phyloP scores from a whole-genome alignment of 768 basidiomycete species.

The Butyriboletus loyo region DNA sequence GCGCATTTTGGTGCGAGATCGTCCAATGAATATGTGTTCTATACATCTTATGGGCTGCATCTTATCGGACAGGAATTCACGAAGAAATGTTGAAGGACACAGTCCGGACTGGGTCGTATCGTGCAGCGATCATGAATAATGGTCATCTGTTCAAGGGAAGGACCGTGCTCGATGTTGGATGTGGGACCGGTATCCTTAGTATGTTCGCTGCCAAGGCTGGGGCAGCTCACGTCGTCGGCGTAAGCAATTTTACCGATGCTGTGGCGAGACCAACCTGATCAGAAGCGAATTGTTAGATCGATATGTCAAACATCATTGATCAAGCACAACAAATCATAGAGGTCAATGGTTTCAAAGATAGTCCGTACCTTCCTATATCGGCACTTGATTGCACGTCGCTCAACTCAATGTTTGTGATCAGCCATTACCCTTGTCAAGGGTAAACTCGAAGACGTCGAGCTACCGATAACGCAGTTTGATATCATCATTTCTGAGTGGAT shows the following conservation, averaged over 20 bases:
- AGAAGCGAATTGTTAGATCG: slow-evolving; percentile 57
- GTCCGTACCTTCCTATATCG: slow-evolving; percentile 48
- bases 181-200: slow-evolving; percentile 95
- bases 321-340: slow-evolving; percentile 97
- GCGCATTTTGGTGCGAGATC: slow-evolving; percentile 79
- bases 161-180: slow-evolving; percentile 96
- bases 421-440: slow-evolving; percentile 96
- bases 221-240: slow-evolving; percentile 90
- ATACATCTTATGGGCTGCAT: slow-evolving; percentile 4
- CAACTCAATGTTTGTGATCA: slow-evolving; percentile 30
- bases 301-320: slow-evolving; percentile 99
- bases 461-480: slow-evolving; percentile 90
- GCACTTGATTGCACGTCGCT: background rate
- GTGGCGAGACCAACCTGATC: slow-evolving; percentile 8
- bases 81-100: slow-evolving; percentile 99
- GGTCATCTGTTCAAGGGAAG: slow-evolving; percentile 94
- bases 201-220: slow-evolving; percentile 99
- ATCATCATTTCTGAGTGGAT: slow-evolving; percentile 99
- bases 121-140: slow-evolving; percentile 92
- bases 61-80: slow-evolving; percentile 70
- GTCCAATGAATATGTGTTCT: background rate
- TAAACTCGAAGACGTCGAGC: slow-evolving; percentile 89
- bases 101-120: slow-evolving; percentile 94
- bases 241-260: slow-evolving; percentile 37
- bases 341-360: slow-evolving; percentile 93